Conservation (phyloP, 768 basidiomycete genomes). For the Infundibulicybe gibba region DNA sequence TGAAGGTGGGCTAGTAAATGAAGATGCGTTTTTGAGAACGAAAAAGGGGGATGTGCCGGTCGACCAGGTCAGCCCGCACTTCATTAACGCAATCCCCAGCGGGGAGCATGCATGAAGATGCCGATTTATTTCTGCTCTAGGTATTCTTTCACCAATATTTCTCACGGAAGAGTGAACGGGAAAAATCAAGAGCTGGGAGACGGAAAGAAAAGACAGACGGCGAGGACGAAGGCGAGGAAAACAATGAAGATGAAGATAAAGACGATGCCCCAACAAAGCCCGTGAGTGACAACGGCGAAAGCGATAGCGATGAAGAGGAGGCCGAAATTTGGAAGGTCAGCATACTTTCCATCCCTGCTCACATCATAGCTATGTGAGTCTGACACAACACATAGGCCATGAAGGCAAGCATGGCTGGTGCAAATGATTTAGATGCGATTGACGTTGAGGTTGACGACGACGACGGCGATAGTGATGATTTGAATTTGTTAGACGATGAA, state of each 20-base stretch:
- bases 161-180: constrained; percentile 59
- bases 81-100: not conserved
- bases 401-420: constrained; percentile 79
- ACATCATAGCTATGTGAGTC: not conserved
- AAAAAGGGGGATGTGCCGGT: constrained; percentile 72
- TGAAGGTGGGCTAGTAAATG: constrained; percentile 57
- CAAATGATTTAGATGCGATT: constrained; percentile 4
- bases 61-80: constrained; percentile 62
- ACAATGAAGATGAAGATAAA: constrained; percentile 37
- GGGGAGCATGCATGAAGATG: no score
- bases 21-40: constrained; percentile 69
- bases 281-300: constrained; percentile 34
- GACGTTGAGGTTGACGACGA: constrained; percentile 41
- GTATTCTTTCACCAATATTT: constrained; percentile 95
- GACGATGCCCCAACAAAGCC: constrained; percentile 38
- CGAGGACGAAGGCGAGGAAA: constrained; percentile 34
- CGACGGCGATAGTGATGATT: constrained; percentile 36
- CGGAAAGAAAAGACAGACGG: constrained; percentile 29
- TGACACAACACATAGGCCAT: constrained; percentile 56
- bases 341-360: not conserved
- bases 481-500: constrained; percentile 22
- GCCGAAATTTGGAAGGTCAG: constrained; percentile 88
- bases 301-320: constrained; percentile 51
- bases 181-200: constrained; percentile 39
- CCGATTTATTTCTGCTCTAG: constrained; percentile 42